phyloP scores from a whole-genome alignment of 352 stramenopile species.

The Phytophthora macrochlamydospora region DNA sequence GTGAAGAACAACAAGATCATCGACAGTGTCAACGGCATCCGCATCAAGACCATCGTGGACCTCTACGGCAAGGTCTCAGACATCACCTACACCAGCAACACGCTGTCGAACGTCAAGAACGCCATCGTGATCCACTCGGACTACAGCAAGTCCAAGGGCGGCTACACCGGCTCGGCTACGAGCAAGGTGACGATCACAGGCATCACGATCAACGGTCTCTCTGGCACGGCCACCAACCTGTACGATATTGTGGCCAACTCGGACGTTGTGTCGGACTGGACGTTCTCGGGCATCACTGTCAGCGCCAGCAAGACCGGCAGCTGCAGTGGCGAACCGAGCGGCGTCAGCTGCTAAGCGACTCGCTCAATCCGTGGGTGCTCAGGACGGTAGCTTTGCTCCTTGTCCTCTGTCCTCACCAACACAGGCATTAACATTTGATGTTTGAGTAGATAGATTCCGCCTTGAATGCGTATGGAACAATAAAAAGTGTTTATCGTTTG shows the following conservation, averaged over 20 bases:
- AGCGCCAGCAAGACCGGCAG: background rate
- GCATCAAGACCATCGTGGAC: conserved; percentile 6
- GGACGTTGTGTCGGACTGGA: conserved; percentile 2
- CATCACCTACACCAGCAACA: conserved; percentile 10
- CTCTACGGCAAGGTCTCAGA: conserved; percentile 8
- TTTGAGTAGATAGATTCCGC: too few relatives aligned
- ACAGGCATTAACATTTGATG: background rate
- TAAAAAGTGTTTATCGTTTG: too few relatives aligned
- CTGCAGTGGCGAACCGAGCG: conserved; percentile 12
- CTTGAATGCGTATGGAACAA: too few relatives aligned
- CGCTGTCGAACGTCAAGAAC: conserved; percentile 5
- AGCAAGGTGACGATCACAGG: conserved; percentile 15
- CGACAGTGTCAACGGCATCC: conserved; percentile 28
- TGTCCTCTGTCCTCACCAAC: background rate
- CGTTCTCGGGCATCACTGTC: conserved; percentile 5
- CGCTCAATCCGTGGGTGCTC: background rate
- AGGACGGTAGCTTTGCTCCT: too few relatives aligned
- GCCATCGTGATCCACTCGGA: conserved; percentile 19
- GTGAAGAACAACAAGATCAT: conserved; percentile 37
- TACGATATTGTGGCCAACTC: conserved; percentile 15
- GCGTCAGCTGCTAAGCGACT: conserved; percentile 20
- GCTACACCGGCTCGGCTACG: conserved; percentile 14
- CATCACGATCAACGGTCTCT: conserved; percentile 17
- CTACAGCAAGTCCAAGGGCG: conserved; percentile 20
- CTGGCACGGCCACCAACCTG: conserved; percentile 9